phyloP scores from a whole-genome alignment of 495 filamentous ascomycete species.

The Bombardia bombarda region DNA sequence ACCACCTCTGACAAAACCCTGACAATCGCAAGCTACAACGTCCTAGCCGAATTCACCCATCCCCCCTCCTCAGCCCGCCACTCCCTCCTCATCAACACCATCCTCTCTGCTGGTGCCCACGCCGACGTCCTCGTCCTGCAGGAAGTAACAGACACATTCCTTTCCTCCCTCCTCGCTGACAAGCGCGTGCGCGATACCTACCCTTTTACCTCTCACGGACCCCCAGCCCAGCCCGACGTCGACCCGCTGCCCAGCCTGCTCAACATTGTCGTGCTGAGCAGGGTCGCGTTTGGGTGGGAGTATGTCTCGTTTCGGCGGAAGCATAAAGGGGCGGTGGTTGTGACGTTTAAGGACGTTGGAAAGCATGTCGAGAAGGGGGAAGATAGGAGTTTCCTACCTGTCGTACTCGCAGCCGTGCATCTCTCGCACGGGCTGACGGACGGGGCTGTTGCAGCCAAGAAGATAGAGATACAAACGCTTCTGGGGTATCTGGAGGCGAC shows the following conservation, averaged over 20 bases:
- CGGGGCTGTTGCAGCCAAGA: conserved; percentile 42
- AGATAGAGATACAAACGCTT: conserved; percentile 36
- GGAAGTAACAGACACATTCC: conserved; percentile 51
- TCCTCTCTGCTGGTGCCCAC: conserved; percentile 26
- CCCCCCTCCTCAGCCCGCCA: conserved; percentile 41
- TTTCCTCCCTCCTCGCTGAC: conserved; percentile 40
- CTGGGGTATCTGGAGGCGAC: conserved; percentile 27
- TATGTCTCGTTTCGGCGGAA: conserved; percentile 35
- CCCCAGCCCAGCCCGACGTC: conserved; percentile 37
- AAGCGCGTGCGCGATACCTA: conserved; percentile 35
- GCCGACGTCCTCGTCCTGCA: conserved; percentile 47
- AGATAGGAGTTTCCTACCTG: conserved; percentile 17
- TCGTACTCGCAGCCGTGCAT: conserved; percentile 45
- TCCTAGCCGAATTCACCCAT: conserved; percentile 44
- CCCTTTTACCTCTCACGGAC: conserved; percentile 43
- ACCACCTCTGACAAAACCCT: conserved; percentile 14
- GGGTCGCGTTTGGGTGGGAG: conserved; percentile 40
- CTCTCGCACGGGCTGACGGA: conserved; percentile 47
- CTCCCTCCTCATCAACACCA: conserved; percentile 36
- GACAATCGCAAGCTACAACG: conserved; percentile 45
- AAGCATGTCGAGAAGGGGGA: conserved; percentile 6
- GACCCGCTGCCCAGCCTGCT: conserved; percentile 43
- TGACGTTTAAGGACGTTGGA: conserved; percentile 28
- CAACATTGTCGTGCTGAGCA: conserved; percentile 48
- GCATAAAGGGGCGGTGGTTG: conserved; percentile 45